phyloP scores from a whole-genome alignment of 2,329 filamentous ascomycete species.

The Penicillium sp. region DNA sequence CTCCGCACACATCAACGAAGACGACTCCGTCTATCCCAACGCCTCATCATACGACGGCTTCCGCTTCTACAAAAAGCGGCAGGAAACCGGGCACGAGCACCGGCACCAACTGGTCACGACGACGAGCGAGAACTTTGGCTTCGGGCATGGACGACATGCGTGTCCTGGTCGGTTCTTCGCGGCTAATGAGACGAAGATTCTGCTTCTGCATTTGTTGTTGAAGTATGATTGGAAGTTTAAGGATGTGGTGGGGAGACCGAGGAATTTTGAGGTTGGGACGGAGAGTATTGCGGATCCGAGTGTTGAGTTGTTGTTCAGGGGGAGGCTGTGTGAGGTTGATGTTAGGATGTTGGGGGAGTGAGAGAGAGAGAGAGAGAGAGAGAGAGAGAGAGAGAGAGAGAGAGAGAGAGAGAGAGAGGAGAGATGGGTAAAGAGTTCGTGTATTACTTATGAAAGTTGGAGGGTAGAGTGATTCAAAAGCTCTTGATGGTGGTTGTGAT shows the following conservation, averaged over 20 bases:
- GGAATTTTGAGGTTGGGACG: conserved; percentile 54
- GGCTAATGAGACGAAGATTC: conserved; percentile 62
- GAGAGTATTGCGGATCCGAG: conserved; percentile 47
- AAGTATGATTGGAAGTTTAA: conserved; percentile 60
- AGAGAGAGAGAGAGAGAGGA: background rate
- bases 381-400: background rate
- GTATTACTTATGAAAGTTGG: background rate
- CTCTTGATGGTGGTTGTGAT: background rate
- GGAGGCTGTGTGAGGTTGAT: conserved; percentile 35
- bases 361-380: background rate
- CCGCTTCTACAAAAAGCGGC: conserved; percentile 42
- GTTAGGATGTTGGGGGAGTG: conserved; percentile 27
- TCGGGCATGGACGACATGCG: conserved; percentile 46
- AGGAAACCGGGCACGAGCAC: conserved; percentile 39
- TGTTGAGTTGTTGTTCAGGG: conserved; percentile 36
- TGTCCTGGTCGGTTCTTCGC: conserved; percentile 64
- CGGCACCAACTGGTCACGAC: conserved; percentile 41
- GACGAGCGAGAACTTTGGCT: conserved; percentile 38
- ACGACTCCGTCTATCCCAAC: conserved; percentile 37
- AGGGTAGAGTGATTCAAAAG: background rate
- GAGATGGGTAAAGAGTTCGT: too few species aligned
- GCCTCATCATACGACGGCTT: conserved; percentile 43
- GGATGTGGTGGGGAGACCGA: conserved; percentile 46
- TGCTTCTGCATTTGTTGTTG: conserved; percentile 57
- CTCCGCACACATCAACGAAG: conserved; percentile 36